Conservation (phyloP, 2,329 filamentous ascomycete species). For the Colletotrichum lini region DNA sequence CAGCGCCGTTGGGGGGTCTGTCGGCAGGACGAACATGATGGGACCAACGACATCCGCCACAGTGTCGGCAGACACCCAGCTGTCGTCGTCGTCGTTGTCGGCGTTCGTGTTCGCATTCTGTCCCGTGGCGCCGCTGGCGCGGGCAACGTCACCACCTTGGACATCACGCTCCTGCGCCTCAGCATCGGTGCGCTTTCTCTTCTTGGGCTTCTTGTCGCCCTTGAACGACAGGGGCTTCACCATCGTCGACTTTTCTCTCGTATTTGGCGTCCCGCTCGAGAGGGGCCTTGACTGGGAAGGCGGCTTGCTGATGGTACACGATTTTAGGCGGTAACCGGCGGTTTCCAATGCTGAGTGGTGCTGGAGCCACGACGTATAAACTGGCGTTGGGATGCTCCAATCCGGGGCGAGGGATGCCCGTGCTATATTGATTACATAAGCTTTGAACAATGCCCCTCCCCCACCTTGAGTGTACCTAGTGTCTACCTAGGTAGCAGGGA, state of each 20-base stretch:
- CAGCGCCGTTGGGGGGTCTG: conserved; percentile 79
- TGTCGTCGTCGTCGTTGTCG: conserved; percentile 81
- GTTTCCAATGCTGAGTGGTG: conserved; percentile 7
- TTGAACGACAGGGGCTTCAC: conserved; percentile 95
- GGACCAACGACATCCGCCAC: conserved; percentile 84
- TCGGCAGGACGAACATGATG: conserved; percentile 85
- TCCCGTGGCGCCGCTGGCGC: conserved; percentile 40
- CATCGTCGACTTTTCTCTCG: conserved; percentile 63
- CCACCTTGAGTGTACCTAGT: conserved; percentile 18
- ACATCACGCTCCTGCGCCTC: conserved; percentile 53
- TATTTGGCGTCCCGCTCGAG: neutral
- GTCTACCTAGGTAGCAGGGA: conserved; percentile 10
- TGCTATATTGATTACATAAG: conserved; percentile 33
- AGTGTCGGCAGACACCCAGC: conserved; percentile 89
- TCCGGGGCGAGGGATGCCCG: neutral
- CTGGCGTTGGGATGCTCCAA: conserved; percentile 27
- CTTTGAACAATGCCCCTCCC: conserved; percentile 15
- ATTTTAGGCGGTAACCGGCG: conserved; percentile 32
- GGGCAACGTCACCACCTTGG: conserved; percentile 50
- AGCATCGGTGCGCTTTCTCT: conserved; percentile 81
- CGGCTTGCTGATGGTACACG: neutral
- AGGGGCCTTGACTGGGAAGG: conserved; percentile 28
- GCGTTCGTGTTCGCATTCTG: conserved; percentile 60
- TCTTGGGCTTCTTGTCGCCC: conserved; percentile 95
- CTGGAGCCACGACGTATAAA: conserved; percentile 21